Conservation (phyloP, 257 asterid species). For the Forsythia viridissima region DNA sequence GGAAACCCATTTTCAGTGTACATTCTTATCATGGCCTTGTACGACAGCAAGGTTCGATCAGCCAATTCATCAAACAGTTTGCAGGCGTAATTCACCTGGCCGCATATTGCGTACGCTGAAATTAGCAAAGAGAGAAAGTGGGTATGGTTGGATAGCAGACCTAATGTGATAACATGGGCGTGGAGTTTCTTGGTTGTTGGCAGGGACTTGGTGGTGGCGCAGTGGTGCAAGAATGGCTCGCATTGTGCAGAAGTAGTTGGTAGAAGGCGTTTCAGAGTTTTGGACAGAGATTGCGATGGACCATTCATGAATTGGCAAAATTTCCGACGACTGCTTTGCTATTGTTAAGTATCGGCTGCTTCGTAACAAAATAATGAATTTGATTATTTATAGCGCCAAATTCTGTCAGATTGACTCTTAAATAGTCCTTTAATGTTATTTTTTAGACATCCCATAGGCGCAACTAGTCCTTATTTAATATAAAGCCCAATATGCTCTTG, state of each 20-base stretch:
- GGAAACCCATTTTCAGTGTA: constrained; percentile 61
- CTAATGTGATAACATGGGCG: constrained; percentile 56
- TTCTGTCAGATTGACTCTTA: too few relatives aligned
- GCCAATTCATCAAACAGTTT: constrained; percentile 68
- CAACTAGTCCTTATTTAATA: too few relatives aligned
- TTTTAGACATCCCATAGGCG: too few relatives aligned
- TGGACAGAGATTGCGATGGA: constrained; percentile 37
- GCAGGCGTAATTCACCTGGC: constrained; percentile 44
- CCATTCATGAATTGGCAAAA: constrained; percentile 36
- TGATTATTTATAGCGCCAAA: too few relatives aligned
- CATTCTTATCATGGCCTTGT: constrained; percentile 70
- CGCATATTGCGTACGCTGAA: constrained; percentile 53
- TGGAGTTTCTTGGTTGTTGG: constrained; percentile 63
- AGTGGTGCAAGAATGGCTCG: constrained; percentile 60
- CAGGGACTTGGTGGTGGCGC: constrained; percentile 59
- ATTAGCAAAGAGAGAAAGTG: constrained; percentile 66
- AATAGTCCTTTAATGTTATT: too few relatives aligned
- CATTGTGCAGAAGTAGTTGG: constrained; percentile 48
- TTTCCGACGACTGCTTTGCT: not conserved
- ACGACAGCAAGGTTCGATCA: constrained; percentile 49
- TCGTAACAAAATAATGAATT: too few relatives aligned
- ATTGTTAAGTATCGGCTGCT: not conserved
- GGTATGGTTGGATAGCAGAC: constrained; percentile 39
- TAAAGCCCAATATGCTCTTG: too few relatives aligned
- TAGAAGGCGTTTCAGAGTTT: constrained; percentile 43